Percentiles rank a stretch among this genome's conserved stretches.
Evolutionary conservation across 495 filamentous ascomycete species (phyloP).

Genomic region (Ramalina peruviana): DNA sequence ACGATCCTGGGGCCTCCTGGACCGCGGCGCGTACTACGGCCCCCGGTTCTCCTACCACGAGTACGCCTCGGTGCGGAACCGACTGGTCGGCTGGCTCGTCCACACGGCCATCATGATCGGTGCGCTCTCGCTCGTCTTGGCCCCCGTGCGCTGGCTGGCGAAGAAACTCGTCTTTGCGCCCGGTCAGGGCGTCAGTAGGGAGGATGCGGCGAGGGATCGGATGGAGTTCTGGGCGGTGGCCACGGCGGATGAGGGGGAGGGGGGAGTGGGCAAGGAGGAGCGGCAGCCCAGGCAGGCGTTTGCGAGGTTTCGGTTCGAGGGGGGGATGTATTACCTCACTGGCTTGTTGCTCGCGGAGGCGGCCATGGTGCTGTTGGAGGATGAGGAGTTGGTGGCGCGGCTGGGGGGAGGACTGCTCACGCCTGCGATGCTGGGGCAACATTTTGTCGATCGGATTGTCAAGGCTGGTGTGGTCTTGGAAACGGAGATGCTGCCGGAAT

Average conservation of each 20-base stretch:
- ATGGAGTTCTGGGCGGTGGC: constrained; percentile 55
- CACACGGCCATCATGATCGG: constrained; percentile 42
- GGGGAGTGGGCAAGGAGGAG: neutral
- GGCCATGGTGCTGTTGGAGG: constrained; percentile 53
- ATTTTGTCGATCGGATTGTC: constrained; percentile 56
- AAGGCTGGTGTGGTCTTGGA: constrained; percentile 22
- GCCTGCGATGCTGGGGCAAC: constrained; percentile 68
- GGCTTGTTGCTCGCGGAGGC: constrained; percentile 54
- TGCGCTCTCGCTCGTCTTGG: constrained; percentile 34
- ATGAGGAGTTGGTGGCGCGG: constrained; percentile 41
- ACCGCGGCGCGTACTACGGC: constrained; percentile 50
- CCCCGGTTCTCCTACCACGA: constrained; percentile 58
- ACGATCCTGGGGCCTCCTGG: constrained; percentile 62
- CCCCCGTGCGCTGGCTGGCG: constrained; percentile 39
- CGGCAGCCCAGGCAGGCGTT: constrained; percentile 35
- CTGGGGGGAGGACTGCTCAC: constrained; percentile 64
- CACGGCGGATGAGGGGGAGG: constrained; percentile 38
- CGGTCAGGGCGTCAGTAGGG: constrained; percentile 49
- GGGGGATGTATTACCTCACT: constrained; percentile 56
- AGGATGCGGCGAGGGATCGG: constrained; percentile 40
- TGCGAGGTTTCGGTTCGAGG: constrained; percentile 43
- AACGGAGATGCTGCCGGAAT: constrained; percentile 8
- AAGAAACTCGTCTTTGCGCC: constrained; percentile 45
- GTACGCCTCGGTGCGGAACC: constrained; percentile 48
- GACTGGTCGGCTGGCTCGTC: constrained; percentile 38